phyloP scores from a whole-genome alignment of 2,329 filamentous ascomycete genomes.

The Paecilomyces variotii region DNA sequence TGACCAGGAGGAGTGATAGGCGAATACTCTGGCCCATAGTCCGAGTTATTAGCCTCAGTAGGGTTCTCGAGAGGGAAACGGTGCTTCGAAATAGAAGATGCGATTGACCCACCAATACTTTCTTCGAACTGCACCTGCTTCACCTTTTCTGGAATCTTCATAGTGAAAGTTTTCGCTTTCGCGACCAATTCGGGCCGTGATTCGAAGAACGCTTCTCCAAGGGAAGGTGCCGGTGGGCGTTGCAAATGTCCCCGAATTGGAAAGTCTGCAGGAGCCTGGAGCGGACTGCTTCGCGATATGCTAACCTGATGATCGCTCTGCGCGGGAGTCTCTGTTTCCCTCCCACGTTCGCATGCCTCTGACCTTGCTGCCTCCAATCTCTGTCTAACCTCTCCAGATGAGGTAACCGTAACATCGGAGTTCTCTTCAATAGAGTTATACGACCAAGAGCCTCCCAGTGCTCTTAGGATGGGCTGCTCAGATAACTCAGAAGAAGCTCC shows the following conservation, averaged over 20 bases:
- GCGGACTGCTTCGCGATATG: neutral
- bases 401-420: slow-evolving; percentile 1
- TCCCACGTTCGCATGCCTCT: slow-evolving; percentile 2
- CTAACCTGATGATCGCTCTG: neutral
- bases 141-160: neutral
- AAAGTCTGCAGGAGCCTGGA: neutral
- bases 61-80: neutral
- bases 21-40: neutral
- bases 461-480: slow-evolving; percentile 6
- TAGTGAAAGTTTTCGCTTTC: neutral
- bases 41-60: neutral
- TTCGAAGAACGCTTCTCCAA: neutral
- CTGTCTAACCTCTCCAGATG: slow-evolving; percentile 7
- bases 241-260: neutral
- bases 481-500: neutral
- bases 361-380: slow-evolving; percentile 9
- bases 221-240: neutral
- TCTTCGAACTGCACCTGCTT: neutral
- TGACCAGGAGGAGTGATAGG: neutral
- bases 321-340: neutral
- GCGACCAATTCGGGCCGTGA: neutral
- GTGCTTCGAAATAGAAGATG: neutral
- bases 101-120: neutral
- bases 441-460: slow-evolving; percentile 10
- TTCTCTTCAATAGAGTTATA: slow-evolving; percentile 4